Percentiles rank a stretch among this genome's conserved stretches.
Conservation (phyloP, 2,329 filamentous ascomycete genomes). For the Neopestalotiopsis sp. region DNA sequence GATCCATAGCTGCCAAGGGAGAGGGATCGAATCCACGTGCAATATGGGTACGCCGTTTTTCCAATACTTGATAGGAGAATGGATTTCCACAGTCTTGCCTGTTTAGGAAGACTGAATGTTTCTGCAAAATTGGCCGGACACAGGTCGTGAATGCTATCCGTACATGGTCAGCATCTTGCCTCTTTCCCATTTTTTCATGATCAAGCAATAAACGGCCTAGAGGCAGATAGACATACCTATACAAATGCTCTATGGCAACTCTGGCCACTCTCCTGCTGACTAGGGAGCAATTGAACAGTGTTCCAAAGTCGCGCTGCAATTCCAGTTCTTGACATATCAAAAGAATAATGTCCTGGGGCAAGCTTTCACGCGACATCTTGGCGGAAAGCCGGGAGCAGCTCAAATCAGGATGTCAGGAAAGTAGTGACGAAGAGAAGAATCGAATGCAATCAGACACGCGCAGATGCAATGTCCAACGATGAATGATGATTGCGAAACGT, state of each 20-base stretch:
- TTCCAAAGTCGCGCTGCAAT: conserved; percentile 58
- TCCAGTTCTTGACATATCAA: conserved; percentile 66
- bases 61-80: conserved; percentile 69
- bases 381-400: too few species aligned
- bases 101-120: conserved; percentile 49
- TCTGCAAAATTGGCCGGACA: conserved; percentile 49
- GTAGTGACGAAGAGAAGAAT: background rate
- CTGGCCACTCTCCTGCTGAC: conserved; percentile 60
- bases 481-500: conserved; percentile 3
- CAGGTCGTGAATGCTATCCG: conserved; percentile 50
- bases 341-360: conserved; percentile 65
- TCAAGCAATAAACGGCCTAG: background rate
- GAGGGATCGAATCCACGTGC: conserved; percentile 67
- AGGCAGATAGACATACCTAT: conserved; percentile 51
- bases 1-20: conserved; percentile 66
- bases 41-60: conserved; percentile 70
- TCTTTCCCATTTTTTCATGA: background rate
- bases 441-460: background rate
- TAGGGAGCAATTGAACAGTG: conserved; percentile 64
- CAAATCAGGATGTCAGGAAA: background rate
- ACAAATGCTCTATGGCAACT: conserved; percentile 65
- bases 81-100: conserved; percentile 70
- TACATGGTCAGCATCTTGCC: conserved; percentile 24
- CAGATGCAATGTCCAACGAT: background rate
- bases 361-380: conserved; percentile 25